Evolutionary conservation across 805 yeast genomes (phyloP), one percentile per base, ranked within the genome.

Genomic region (Ogataea sp.): DNA sequence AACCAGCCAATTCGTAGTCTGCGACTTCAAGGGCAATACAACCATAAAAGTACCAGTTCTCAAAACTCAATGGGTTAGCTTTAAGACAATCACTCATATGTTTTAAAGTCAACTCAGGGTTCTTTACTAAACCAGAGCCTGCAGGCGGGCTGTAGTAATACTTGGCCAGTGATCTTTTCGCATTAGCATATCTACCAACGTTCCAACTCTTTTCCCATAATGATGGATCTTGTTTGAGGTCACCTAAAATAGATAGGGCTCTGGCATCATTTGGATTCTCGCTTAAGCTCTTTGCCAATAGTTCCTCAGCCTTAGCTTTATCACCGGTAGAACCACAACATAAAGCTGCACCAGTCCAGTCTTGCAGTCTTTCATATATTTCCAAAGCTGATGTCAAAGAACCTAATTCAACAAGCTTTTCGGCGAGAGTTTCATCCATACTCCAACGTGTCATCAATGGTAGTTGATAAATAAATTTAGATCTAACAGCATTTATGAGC

Each of bases 11-110:
- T 20, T 79, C 83, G 63, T 72, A 84, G 48, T 81, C 77, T 7
- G 64, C 70, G 13, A 76, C 59, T 53, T 87, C 96, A 37, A 93
- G 65, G 0, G 94, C 96, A 40, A 89, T 67, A 55, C 96, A 86
- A 6, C 97, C 97, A 53, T 89, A 88, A 51, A 88, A 76, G 56
- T 80, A 90, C 95, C 97, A 88, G 27, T 90, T 83, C 16, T 83
- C 85, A 49, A 73, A 78, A 50, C 73, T 75, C 39, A 86, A 64
- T 9, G 96, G 93, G 55, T 81, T 81, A 21, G 78, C 76, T 18
- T 71, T 64, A 43, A 90, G 65, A 13, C 93, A 80, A 29, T 88
- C 95, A 48, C 75, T 73, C 62, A 87, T 71, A 55, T 87, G 87
- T 29, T 60, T 61, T 40, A 86, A 70, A 0, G 88, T 82, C 23